Percentiles rank a stretch among this genome's conserved stretches.
Conservation (phyloP, 495 filamentous ascomycete genomes). For the Aspergillus sparsus region DNA sequence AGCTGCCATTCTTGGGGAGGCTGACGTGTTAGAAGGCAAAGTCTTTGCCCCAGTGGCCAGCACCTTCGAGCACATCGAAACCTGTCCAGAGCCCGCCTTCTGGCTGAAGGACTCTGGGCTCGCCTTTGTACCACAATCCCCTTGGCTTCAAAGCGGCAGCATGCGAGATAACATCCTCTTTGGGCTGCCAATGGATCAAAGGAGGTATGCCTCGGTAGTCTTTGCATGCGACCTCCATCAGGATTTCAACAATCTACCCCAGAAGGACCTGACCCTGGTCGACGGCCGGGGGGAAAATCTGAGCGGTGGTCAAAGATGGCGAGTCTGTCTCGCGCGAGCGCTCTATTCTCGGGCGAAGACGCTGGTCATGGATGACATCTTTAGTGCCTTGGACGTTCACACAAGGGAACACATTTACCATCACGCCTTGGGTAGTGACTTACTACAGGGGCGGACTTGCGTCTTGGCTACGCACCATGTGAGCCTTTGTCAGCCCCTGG, state of each 20-base stretch:
- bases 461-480: conserved; percentile 81
- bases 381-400: conserved; percentile 64
- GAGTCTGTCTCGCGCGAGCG: conserved; percentile 72
- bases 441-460: conserved; percentile 66
- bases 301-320: conserved; percentile 77
- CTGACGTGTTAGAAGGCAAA: conserved; percentile 45
- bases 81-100: conserved; percentile 58
- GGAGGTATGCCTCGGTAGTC: conserved; percentile 64
- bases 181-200: conserved; percentile 63
- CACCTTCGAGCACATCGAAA: conserved; percentile 54
- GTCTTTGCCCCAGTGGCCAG: conserved; percentile 47
- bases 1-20: conserved; percentile 61
- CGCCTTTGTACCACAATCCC: conserved; percentile 75
- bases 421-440: conserved; percentile 64
- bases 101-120: conserved; percentile 70
- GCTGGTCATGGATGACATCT: conserved; percentile 77
- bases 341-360: conserved; percentile 77
- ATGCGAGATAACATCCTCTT: conserved; percentile 73
- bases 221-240: conserved; percentile 67
- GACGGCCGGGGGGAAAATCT: conserved; percentile 79
- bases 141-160: conserved; percentile 78
- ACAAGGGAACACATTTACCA: conserved; percentile 76
- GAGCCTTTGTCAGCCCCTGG: conserved; percentile 65
- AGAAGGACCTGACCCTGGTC: conserved; percentile 74
- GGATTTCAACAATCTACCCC: conserved; percentile 69